phyloP scores from a whole-genome alignment of 768 basidiomycete species.

The Hirschioporus abietinus region DNA sequence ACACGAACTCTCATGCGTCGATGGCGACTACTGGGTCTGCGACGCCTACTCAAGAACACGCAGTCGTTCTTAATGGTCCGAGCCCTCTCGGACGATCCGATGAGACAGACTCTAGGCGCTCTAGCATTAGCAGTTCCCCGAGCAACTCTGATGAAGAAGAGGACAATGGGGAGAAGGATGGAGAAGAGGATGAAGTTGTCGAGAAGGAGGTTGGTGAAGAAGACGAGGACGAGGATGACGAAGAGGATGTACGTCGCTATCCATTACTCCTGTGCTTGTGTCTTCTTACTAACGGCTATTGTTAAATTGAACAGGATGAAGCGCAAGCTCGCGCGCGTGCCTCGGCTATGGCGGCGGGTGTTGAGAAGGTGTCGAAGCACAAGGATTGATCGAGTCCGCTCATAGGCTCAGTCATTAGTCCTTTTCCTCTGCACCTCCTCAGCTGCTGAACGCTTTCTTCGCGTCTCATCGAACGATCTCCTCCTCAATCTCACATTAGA shows the following conservation, averaged over 20 bases:
- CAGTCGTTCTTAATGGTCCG: background rate
- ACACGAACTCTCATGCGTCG: slow-evolving; percentile 9
- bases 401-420: background rate
- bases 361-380: slow-evolving; percentile 47
- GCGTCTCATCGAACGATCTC: background rate
- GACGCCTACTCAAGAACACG: background rate
- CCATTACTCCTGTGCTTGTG: background rate
- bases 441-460: background rate
- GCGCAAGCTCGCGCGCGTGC: slow-evolving; percentile 12
- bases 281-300: slow-evolving; percentile 7
- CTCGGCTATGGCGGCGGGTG: slow-evolving; percentile 35
- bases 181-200: slow-evolving; percentile 16
- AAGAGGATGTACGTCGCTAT: slow-evolving; percentile 9
- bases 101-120: background rate
- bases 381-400: slow-evolving; percentile 17
- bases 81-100: slow-evolving; percentile 19
- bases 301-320: slow-evolving; percentile 9
- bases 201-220: slow-evolving; percentile 14
- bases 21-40: background rate
- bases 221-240: slow-evolving; percentile 16
- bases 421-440: background rate
- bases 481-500: background rate
- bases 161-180: slow-evolving; percentile 18
- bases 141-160: slow-evolving; percentile 10
- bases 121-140: background rate